Evolutionary conservation across 495 filamentous ascomycete genomes (phyloP).

Genomic region (Usnea hakonensis): DNA sequence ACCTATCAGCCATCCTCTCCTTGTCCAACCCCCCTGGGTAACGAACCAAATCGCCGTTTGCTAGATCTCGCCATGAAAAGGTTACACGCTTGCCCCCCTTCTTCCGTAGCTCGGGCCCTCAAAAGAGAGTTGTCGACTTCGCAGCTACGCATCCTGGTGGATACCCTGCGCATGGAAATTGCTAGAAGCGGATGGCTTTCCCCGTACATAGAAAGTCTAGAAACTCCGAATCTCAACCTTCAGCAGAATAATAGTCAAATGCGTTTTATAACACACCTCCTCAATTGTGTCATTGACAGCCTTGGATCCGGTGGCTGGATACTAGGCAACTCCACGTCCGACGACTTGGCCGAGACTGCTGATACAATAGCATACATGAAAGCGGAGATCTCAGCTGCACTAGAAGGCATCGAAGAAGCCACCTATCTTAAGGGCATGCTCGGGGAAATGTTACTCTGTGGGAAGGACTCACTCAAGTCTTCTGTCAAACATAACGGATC

Average conservation of each 20-base stretch:
- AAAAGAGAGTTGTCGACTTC: conserved; percentile 55
- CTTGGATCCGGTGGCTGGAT: conserved; percentile 82
- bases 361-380: conserved; percentile 56
- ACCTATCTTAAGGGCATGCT: conserved; percentile 59
- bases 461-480: conserved; percentile 37
- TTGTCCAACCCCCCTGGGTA: conserved; percentile 16
- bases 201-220: conserved; percentile 52
- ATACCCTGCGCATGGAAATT: conserved; percentile 61
- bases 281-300: conserved; percentile 72
- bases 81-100: conserved; percentile 54
- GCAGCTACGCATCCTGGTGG: conserved; percentile 65
- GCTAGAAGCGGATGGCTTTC: conserved; percentile 61
- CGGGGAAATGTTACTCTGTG: conserved; percentile 62
- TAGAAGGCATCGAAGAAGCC: conserved; percentile 70
- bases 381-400: conserved; percentile 64
- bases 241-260: conserved; percentile 43
- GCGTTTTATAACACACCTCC: conserved; percentile 50
- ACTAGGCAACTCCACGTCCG: conserved; percentile 45
- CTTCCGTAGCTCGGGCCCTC: conserved; percentile 51
- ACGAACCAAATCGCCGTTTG: conserved; percentile 12
- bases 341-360: conserved; percentile 51
- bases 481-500: conserved; percentile 8
- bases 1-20: background rate
- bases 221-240: conserved; percentile 46
- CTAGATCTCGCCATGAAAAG: conserved; percentile 28